Base-by-base conservation (phyloP, 2,329 filamentous ascomycete species). In the Thelonectria olida region DNA sequence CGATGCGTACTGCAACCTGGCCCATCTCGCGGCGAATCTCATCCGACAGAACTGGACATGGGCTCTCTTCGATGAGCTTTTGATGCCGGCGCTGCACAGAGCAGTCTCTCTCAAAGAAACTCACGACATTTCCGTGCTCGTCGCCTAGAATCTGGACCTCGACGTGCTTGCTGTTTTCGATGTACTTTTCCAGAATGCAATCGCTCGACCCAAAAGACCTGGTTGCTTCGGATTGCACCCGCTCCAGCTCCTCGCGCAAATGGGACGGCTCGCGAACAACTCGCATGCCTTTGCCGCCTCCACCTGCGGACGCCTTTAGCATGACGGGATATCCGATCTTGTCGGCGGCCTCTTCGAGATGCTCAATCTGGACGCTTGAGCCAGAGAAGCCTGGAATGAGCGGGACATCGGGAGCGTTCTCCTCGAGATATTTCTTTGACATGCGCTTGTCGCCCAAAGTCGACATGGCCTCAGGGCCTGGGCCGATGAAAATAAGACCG, bases 401-500 rank as follows among this genome's bases (percentile, higher is more conserved):
- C 1, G 64, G 64, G 13, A 68, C 61, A 4, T 63, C 61, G 1
- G 66, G 64, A 2, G 65, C 64, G n/a, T 62, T 48, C 13, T 56
- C 28, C 9, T 50, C 41, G n/a, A 68, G 58, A 19, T 66, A 67
- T 34, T 62, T 54, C 31, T 69, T 69, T 13, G 67, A 62, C 15
- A 50, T 62, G 7, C 66, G 49, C 50, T 69, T 69, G 47, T 68
- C 64, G 12, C 67, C 67, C 7, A 69, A 23, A 1, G 64, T 67
- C 19, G 58, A 60, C 44, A 69, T 88, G 19, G 75, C 75, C 19
- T 79, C 75, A 0, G 83, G 78, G 10, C 78, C 79, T 1, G 88
- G 88, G 0, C 88, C 88, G 3, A 85, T 81, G 71, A 86, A 90
- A 0, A 77, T 76, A 51, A 89, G 77, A 0, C 85, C 87, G 2